phyloP scores from a whole-genome alignment of 306 rosid genomes.

The Sindora glabra region DNA sequence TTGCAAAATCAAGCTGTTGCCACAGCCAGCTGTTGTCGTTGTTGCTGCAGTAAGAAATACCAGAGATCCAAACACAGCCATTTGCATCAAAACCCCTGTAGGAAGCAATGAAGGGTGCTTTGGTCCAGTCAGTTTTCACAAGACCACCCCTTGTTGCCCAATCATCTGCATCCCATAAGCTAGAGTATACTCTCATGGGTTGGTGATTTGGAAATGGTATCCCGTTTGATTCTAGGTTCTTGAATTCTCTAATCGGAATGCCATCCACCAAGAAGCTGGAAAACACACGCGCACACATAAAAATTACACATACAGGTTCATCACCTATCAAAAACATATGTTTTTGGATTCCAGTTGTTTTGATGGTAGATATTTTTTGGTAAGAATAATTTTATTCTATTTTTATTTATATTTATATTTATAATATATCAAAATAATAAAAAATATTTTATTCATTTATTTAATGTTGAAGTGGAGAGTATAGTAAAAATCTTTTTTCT shows the following conservation, averaged over 20 bases:
- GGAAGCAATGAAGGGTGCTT: slow-evolving; percentile 57
- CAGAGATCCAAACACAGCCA: slow-evolving; percentile 36
- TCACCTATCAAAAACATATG: no score
- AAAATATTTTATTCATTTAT: no score
- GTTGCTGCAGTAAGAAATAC: slow-evolving; percentile 11
- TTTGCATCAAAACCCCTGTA: slow-evolving; percentile 54
- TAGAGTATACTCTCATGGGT: slow-evolving; percentile 56
- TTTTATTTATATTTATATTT: no score
- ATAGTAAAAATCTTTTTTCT: no score
- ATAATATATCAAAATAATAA: no score
- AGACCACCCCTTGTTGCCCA: slow-evolving; percentile 87
- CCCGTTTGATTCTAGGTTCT: slow-evolving; percentile 48
- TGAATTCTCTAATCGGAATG: slow-evolving; percentile 62
- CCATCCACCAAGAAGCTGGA: slow-evolving; percentile 60
- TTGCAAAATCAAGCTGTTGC: slow-evolving; percentile 30
- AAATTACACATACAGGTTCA: no score
- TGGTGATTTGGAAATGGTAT: slow-evolving; percentile 51
- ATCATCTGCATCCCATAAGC: slow-evolving; percentile 75
- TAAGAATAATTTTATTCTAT: no score
- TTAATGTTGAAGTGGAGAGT: no score
- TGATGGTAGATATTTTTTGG: no score
- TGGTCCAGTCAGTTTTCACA: slow-evolving; percentile 58
- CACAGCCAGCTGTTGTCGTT: slow-evolving; percentile 23
- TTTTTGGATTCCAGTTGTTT: no score
- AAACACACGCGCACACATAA: background rate